Evolutionary conservation across 1,284 basidiomycete genomes (phyloP).

Genomic region (Cryptococcus maquisensis): DNA sequence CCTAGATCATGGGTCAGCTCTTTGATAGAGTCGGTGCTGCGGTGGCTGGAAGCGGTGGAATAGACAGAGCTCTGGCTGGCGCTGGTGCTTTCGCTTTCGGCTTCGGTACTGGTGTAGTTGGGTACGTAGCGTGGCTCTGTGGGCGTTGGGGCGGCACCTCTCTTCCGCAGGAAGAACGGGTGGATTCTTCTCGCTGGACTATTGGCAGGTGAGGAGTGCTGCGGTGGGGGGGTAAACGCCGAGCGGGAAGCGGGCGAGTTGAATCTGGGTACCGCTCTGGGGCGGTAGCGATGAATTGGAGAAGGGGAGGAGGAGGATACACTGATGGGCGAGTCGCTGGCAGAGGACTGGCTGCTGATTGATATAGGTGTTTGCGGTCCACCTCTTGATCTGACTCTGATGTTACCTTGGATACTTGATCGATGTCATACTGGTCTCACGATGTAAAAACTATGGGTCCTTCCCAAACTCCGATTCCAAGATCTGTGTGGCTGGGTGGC

Average conservation of each 20-base stretch:
- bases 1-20: background rate
- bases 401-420: too few species aligned
- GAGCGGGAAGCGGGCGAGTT: constrained; percentile 18
- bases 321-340: constrained; percentile 17
- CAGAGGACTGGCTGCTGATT: background rate
- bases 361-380: background rate
- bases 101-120: constrained; percentile 18
- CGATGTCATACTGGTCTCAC: too few species aligned
- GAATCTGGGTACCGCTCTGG: constrained; percentile 17
- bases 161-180: constrained; percentile 23
- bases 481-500: too few species aligned
- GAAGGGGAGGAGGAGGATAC: constrained; percentile 15
- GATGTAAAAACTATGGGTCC: too few species aligned
- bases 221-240: constrained; percentile 21
- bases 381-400: too few species aligned
- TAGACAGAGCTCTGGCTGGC: background rate
- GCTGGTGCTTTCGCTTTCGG: background rate
- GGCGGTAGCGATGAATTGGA: constrained; percentile 12
- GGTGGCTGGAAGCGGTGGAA: constrained; percentile 1
- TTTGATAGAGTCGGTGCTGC: background rate
- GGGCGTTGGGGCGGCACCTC: constrained; percentile 10
- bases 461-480: too few species aligned
- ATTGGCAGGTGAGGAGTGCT: background rate
- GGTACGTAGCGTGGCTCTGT: constrained; percentile 24
- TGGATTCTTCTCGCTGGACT: constrained; percentile 12